A percentile compares a stretch with the other conserved stretches of the same genome.
Conservation (phyloP, 1,284 basidiomycete species). For the Grifola frondosa region DNA sequence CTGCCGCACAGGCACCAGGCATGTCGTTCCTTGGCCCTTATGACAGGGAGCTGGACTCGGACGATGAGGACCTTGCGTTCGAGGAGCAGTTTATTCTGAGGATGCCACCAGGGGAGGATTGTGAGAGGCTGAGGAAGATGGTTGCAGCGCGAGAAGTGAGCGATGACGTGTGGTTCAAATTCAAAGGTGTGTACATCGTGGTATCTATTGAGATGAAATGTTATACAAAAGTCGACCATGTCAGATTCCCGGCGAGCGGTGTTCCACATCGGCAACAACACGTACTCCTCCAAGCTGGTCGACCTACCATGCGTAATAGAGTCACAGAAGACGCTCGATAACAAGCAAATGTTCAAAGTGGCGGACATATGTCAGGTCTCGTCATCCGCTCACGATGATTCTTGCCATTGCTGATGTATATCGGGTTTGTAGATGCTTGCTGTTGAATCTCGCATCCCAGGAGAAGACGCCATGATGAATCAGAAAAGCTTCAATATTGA, state of each 20-base stretch:
- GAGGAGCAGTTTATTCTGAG: constrained; percentile 97
- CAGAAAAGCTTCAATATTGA: constrained; percentile 84
- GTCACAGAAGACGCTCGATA: constrained; percentile 95
- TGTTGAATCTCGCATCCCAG: constrained; percentile 74
- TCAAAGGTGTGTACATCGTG: constrained; percentile 71
- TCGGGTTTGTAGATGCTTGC: constrained; percentile 92
- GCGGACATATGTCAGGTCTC: constrained; percentile 94
- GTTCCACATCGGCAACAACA: constrained; percentile 83
- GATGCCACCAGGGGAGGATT: constrained; percentile 84
- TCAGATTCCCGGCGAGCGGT: constrained; percentile 89
- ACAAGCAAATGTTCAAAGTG: constrained; percentile 97
- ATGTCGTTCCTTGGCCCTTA: constrained; percentile 85
- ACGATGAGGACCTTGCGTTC: constrained; percentile 91
- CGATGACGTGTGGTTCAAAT: constrained; percentile 96
- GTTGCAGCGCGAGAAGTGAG: constrained; percentile 76
- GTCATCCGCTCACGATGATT: constrained; percentile 7
- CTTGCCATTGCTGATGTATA: constrained; percentile 1
- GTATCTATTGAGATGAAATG: neutral
- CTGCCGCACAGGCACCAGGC: constrained; percentile 71
- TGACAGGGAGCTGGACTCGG: constrained; percentile 93
- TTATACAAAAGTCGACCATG: neutral
- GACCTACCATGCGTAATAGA: constrained; percentile 96
- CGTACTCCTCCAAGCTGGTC: constrained; percentile 91
- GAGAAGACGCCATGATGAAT: constrained; percentile 57
- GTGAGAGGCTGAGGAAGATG: constrained; percentile 77